phyloP scores from a whole-genome alignment of 768 basidiomycete genomes.

The Amanita brunnescens region DNA sequence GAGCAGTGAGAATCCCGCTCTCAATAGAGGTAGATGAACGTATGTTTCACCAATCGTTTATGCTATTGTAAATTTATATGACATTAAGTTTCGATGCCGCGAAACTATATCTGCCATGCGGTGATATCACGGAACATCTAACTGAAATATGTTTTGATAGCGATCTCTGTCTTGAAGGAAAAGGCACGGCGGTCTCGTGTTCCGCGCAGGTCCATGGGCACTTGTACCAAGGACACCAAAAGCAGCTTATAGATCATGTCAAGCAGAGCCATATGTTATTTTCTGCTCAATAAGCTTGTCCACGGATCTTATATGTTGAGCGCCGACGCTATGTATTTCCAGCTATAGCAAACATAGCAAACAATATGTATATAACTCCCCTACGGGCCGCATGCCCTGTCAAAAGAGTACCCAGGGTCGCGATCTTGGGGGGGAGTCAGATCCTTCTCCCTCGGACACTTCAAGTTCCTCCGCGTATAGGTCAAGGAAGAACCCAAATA shows the following conservation, averaged over 20 bases:
- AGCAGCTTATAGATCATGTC: neutral
- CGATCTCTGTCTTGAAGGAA: neutral
- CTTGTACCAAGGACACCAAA: neutral
- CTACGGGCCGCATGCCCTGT: slow-evolving; percentile 57
- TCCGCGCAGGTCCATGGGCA: no score
- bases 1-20: slow-evolving; percentile 46
- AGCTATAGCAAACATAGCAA: neutral
- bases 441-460: slow-evolving; percentile 47
- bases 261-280: neutral
- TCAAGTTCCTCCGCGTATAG: slow-evolving; percentile 42
- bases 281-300: neutral
- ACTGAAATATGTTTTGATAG: neutral
- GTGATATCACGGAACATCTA: neutral
- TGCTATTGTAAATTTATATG: neutral
- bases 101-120: neutral
- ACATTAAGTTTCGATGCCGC: neutral
- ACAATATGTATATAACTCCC: slow-evolving; percentile 33
- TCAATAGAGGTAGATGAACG: neutral
- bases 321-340: neutral
- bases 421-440: slow-evolving; percentile 61
- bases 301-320: neutral
- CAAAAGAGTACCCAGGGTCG: slow-evolving; percentile 29
- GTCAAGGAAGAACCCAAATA: slow-evolving; percentile 55
- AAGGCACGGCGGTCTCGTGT: neutral
- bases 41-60: neutral